Evolutionary conservation across 495 filamentous ascomycete genomes (phyloP).

Genomic region (Hypomontagnella submonticulosa): DNA sequence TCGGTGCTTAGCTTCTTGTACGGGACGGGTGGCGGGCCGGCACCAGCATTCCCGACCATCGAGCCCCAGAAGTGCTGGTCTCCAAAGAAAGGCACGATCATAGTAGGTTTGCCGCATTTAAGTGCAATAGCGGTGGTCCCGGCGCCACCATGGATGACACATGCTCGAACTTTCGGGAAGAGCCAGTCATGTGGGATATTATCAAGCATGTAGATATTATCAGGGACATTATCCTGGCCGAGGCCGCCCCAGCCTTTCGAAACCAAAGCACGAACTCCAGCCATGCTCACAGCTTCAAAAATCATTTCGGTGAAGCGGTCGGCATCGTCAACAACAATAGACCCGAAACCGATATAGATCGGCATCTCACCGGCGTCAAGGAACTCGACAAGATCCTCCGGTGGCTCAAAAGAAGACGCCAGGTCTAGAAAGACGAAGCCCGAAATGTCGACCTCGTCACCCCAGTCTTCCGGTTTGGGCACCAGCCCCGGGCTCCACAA

Average conservation of each 20-base stretch:
- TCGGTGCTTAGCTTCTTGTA: conserved; percentile 74
- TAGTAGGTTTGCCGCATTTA: conserved; percentile 71
- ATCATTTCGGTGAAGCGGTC: conserved; percentile 70
- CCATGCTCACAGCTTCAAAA: conserved; percentile 67
- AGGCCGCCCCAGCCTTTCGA: conserved; percentile 75
- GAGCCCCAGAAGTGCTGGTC: conserved; percentile 86
- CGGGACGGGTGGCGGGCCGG: conserved; percentile 77
- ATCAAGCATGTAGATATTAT: conserved; percentile 70
- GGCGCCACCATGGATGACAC: conserved; percentile 74
- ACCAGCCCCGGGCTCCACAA: conserved; percentile 74
- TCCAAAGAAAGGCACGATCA: conserved; percentile 76
- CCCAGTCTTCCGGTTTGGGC: conserved; percentile 74
- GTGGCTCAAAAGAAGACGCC: conserved; percentile 68
- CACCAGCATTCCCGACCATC: conserved; percentile 73
- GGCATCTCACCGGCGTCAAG: conserved; percentile 66
- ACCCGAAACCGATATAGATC: conserved; percentile 75
- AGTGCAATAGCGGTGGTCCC: conserved; percentile 74
- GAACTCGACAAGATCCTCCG: conserved; percentile 63
- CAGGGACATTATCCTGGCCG: conserved; percentile 65
- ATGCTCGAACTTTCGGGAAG: conserved; percentile 68
- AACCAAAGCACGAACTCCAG: conserved; percentile 71
- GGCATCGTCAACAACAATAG: conserved; percentile 75
- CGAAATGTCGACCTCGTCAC: conserved; percentile 68
- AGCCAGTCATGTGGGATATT: conserved; percentile 77
- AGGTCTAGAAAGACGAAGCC: conserved; percentile 75